Conservation (phyloP, 2,329 filamentous ascomycete genomes). For the Trichophyton rubrum region DNA sequence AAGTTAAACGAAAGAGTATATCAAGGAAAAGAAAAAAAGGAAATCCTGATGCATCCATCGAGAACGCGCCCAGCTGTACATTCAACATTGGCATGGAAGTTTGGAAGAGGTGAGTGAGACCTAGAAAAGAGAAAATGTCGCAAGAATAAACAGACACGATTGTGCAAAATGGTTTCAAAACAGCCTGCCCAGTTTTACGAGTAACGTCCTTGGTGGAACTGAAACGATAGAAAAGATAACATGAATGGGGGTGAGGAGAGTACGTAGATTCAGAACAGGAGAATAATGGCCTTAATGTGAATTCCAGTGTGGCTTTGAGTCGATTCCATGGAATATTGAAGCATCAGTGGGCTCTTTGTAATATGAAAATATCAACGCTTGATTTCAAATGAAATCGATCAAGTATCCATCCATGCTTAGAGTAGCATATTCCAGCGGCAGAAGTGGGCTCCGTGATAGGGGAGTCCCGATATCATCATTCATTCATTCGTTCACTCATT, state of each 20-base stretch:
- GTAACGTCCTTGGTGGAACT: not conserved
- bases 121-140: not conserved
- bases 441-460: not conserved
- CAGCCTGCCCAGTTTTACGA: not conserved
- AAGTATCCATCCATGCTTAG: not conserved
- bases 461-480: not conserved
- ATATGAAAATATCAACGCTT: not conserved
- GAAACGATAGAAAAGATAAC: not conserved
- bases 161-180: not conserved
- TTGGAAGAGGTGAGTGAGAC: not conserved
- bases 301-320: not conserved
- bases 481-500: not conserved
- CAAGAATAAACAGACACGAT: not conserved
- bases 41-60: not conserved
- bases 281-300: not conserved
- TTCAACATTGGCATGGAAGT: not conserved
- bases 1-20: not conserved
- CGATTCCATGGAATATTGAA: not conserved
- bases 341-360: not conserved
- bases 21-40: not conserved
- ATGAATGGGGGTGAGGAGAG: not conserved
- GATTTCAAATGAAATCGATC: slow-evolving; percentile 1
- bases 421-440: not conserved
- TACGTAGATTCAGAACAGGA: not conserved
- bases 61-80: not conserved